Conservation (phyloP, 2,329 filamentous ascomycete genomes). For the Macrophomina tecta region DNA sequence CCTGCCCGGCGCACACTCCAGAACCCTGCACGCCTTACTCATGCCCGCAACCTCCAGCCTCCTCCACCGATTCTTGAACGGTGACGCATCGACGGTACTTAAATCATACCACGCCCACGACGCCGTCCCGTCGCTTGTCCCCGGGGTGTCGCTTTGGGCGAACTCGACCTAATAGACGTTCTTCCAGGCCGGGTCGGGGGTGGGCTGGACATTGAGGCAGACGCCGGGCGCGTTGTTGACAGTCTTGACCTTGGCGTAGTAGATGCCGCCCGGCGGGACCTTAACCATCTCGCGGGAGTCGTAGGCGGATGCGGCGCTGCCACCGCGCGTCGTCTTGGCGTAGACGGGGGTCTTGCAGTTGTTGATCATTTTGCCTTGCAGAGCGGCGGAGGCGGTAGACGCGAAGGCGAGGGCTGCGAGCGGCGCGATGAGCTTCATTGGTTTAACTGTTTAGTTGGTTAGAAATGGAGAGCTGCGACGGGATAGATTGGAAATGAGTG, state of each 20-base stretch:
- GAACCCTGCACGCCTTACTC: background rate
- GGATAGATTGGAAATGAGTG: background rate
- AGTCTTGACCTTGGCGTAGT: background rate
- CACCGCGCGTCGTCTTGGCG: slow-evolving; percentile 12
- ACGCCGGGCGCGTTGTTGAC: background rate
- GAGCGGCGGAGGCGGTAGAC: background rate
- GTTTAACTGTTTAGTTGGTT: background rate
- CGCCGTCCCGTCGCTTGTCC: background rate
- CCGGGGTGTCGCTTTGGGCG: background rate
- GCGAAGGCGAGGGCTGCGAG: background rate
- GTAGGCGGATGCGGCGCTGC: background rate
- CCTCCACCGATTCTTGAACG: background rate
- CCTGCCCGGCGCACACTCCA: slow-evolving; percentile 1
- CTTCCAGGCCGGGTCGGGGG: background rate
- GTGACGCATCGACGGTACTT: background rate
- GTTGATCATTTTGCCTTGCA: slow-evolving; percentile 2
- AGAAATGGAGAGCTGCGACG: too few species aligned
- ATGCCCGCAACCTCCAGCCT: background rate
- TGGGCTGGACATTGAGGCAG: background rate
- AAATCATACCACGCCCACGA: slow-evolving; percentile 2
- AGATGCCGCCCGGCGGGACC: background rate
- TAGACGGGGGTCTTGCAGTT: slow-evolving; percentile 13
- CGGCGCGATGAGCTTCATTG: background rate
- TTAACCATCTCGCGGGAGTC: background rate
- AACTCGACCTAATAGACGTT: slow-evolving; percentile 13